Base-by-base conservation (phyloP, 345 rosid species). In the Anacardium occidentale region DNA sequence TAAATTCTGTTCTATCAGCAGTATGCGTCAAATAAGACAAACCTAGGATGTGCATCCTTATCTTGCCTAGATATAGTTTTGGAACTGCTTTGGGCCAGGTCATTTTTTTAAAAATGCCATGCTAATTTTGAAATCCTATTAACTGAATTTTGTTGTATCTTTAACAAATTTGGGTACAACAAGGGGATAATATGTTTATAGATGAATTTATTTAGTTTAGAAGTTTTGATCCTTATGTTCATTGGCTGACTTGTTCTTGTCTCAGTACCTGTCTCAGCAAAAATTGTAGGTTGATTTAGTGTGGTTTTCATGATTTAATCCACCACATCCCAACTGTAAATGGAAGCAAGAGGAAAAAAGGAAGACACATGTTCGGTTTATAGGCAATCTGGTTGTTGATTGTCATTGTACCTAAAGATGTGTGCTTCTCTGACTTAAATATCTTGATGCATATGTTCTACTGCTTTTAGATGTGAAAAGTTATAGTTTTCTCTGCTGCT, bases 401-500 rank as follows among this genome's bases (percentile, higher is more conserved):
- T 17, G 24, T 60, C 64, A 32, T 32, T 17, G 44, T 6, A 29
- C 64, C 32, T 5, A 15, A 17, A 59, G 18, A 60, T 29, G 64
- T 53, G 40, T 54, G 40, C 50, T 37, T 13, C 47, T 76, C 66
- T 57, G 26, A 20, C 34, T 24, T 8, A 64, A 17, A 5, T 65
- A 65, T 44, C 37, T 77, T 47, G 50, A 15, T 55, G 22, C 24
- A 18, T 10, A 14, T 9, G 29, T 51, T 44, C 65, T 37, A 17
- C 14, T 52, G 22, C 42, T 12, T 63, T 21, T 68, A 42, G 68
- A 53, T 29, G 7, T 13, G 66, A 72, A 58, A 5, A 69, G 74
- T 40, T 45, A n/a, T 72, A 66, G 40, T 10, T 65, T 48, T 52
- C 25, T 57, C 57, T 45, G 51, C 78, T 54, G 37, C 60, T 79